Evolutionary conservation across 345 rosid genomes (phyloP), one percentile per base, ranked within the genome.

Genomic region (Rhizophora mangle): DNA sequence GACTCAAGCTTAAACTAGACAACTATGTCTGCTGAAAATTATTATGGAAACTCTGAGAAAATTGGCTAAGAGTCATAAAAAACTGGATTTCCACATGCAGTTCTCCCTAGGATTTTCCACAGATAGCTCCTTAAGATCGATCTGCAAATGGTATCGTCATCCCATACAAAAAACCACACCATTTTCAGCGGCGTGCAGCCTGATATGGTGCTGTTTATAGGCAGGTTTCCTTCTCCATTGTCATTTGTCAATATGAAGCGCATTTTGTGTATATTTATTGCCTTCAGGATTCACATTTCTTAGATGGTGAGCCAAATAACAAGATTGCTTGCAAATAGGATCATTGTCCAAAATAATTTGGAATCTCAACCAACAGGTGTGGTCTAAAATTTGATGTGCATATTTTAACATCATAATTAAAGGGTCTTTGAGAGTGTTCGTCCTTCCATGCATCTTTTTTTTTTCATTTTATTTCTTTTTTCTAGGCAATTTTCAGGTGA

Each of bases 131-230:
- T 34, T 9, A 34, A 7, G 37, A 34, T 34, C 9, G 2, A 34
- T 34, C 10, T 8, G 1, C 37, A 34, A 34, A 34, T 34, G 37
- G 39, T 9, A 34, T 34, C 37, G 7, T 34, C 9, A 7, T 34
- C 37, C 37, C 37, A 7, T 34, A 8, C 37, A 34, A 7, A 7
- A 34, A 34, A 34, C 9, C 37, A 34, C 37, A 2, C 8, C 37
- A 6, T 79, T 52, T 5, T 70, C 37, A 1, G 5, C 70, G 54
- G n/a, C 59, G 76, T 86, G 88, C 92, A 90, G 93, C 93, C 97
- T 16, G 85, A 93, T 76, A 76, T 93, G 92, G 98, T 93, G 82
- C 89, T 93, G 69, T 90, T 93, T 81, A 90, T 92, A 85, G 96
- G 96, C 74, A 79, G 61, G 85, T 69, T 69, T 59, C 69, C 75